Base-by-base conservation (phyloP, 2,329 filamentous ascomycete species). In the Ceratocystis destructans region DNA sequence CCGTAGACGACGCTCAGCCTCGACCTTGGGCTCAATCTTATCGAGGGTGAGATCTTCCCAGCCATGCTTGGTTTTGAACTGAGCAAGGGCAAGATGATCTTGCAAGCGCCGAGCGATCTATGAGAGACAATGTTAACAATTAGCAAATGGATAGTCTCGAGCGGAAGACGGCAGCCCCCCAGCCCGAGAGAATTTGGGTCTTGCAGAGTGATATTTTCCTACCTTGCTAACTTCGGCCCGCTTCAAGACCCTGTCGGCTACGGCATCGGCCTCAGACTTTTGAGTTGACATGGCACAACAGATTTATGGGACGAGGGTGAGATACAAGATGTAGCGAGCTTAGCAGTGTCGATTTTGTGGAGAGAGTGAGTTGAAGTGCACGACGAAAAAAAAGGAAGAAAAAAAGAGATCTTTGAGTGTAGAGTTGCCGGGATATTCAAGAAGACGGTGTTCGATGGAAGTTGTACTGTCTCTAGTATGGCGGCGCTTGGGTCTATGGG, bases 61-160 rank as follows among this genome's bases (percentile, higher is more conserved):
- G 74, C 92, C 92, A 78, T 96, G 88, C 77, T 95, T 91, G 71
- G 94, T 91, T 79, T 97, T 97, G 83, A 96, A 94, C 76, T 95
- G 94, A 74, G 94, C 94, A 70, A 97, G 85, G 68, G 94, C 93
- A 68, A 99, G 85, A 70, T 93, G 90, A 79, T 96, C 91, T 78
- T 97, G 91, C 66, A 99, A 81, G 73, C 88, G 89, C 74, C 93
- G 83, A 72, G 92, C 94, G 79, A 99, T 96, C 94, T 97, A 74
- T 66, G 33, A 20, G 2, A 15, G 12, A 3, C 37, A 41, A 5
- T 12, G 10, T 41, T 41, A 41, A 41, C 2, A 41, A 41, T 41
- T 12, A 41, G 33, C 33, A 44, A 31, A 15, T n/a, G 15, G 20
- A 37, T 64, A 41, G 5, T 5, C 17, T 62, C 41, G 17, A 46